Conservation (phyloP, 768 basidiomycete genomes). For the Mycena rebaudengoi region DNA sequence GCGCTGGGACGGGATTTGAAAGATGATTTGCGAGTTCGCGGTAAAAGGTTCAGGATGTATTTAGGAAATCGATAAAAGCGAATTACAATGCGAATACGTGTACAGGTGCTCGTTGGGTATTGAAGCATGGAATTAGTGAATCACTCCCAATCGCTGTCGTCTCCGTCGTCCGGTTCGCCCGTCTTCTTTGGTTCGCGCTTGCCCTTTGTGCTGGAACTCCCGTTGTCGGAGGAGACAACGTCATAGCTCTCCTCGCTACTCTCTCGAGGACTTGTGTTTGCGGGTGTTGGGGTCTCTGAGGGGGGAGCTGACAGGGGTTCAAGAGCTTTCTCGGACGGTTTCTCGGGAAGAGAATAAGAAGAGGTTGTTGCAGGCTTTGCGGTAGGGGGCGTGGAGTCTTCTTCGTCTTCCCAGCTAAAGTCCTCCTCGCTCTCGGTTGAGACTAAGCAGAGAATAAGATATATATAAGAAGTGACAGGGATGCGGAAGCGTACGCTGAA, state of each 20-base stretch:
- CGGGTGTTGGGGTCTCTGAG: conserved; percentile 44
- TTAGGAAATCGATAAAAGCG: too few relatives aligned
- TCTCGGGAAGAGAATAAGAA: not conserved
- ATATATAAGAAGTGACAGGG: not conserved
- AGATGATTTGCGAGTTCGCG: too few relatives aligned
- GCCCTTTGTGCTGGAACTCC: conserved; percentile 50
- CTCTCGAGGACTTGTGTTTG: conserved; percentile 55
- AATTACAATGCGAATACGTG: too few relatives aligned
- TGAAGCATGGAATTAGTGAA: too few relatives aligned
- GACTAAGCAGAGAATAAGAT: conserved; percentile 42
- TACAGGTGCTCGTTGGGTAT: too few relatives aligned
- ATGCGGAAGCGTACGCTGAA: conserved; percentile 63
- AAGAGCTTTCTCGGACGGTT: conserved; percentile 13
- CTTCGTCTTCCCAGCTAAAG: conserved; percentile 95
- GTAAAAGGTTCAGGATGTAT: too few relatives aligned
- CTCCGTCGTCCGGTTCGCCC: conserved; percentile 52
- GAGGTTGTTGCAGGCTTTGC: conserved; percentile 5
- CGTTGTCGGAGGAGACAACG: conserved; percentile 65
- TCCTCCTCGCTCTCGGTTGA: conserved; percentile 80
- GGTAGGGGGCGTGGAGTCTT: conserved; percentile 50
- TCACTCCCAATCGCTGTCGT: conserved; percentile 76
- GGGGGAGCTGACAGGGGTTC: conserved; percentile 38
- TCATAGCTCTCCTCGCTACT: conserved; percentile 77
- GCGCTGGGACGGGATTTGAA: too few relatives aligned
- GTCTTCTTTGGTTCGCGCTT: conserved; percentile 37